Conservation (phyloP, 495 filamentous ascomycete species). For the Sabuloglossum arenarium region DNA sequence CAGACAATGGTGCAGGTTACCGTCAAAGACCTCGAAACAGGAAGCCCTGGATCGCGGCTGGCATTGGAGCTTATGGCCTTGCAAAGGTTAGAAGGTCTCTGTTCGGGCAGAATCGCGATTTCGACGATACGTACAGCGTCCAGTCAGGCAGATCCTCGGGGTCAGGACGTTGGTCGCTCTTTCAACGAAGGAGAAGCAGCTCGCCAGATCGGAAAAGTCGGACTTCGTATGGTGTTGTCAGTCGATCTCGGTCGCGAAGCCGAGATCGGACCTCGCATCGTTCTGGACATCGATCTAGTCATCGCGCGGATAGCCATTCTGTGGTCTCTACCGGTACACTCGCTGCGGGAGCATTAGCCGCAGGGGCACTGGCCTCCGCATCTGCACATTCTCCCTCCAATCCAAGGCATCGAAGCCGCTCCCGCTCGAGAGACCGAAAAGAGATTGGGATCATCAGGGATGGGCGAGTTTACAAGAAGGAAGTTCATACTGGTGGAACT, state of each 20-base stretch:
- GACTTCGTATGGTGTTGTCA: conserved; percentile 21
- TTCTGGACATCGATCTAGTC: neutral
- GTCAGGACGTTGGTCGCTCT: conserved; percentile 15
- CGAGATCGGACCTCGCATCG: neutral
- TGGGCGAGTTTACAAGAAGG: conserved; percentile 9
- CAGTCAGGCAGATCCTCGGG: conserved; percentile 23
- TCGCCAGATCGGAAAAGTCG: conserved; percentile 22
- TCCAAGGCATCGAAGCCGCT: conserved; percentile 10
- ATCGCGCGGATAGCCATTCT: neutral
- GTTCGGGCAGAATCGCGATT: conserved; percentile 28
- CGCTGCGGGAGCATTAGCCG: neutral
- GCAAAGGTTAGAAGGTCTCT: conserved; percentile 28
- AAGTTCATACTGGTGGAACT: conserved; percentile 3
- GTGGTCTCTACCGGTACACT: neutral
- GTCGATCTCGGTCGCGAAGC: neutral
- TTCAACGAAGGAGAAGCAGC: conserved; percentile 18
- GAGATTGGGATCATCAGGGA: conserved; percentile 13
- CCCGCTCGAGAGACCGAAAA: conserved; percentile 16
- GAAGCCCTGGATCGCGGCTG: conserved; percentile 30
- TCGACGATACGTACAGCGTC: conserved; percentile 37
- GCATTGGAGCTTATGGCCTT: conserved; percentile 25
- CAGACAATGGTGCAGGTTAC: conserved; percentile 26
- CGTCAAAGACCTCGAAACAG: conserved; percentile 16
- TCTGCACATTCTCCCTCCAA: neutral
- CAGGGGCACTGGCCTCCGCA: no score